Evolutionary conservation across 2,329 filamentous ascomycete genomes (phyloP), one percentile per base, ranked within the genome.

Genomic region (Whalleya microplaca): DNA sequence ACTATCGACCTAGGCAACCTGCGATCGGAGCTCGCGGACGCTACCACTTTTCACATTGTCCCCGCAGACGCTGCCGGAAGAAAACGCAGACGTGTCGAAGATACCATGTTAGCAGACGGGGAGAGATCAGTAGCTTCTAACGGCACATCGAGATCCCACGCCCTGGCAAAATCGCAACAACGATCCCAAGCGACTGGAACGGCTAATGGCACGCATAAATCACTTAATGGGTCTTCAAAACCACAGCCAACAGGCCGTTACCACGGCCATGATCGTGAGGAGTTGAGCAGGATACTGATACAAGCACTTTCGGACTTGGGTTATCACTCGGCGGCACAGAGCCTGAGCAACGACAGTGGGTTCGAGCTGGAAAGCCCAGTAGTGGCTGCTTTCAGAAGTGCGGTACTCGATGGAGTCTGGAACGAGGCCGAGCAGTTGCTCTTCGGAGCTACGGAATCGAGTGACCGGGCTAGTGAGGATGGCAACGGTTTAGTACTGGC

Each of bases 241-340:
- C 46, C 63, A 64, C 53, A 73, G 67, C 55, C 55, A 60, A 29
- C 62, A 54, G 54, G 72, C 69, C 53, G 59, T 8, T 98, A 96
- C 72, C 89, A 87, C 69, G 93, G 92, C 18, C 94, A 98, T 71
- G 86, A 95, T 70, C 86, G 92, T 71, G 92, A 96, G 78, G 94
- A 99, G 76, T 89, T 98, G 44, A 96, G 94, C 4, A 83, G 95
- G 51, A 89, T 98, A 62, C 76, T 99, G 66, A 95, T 99, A 68
- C 95, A 99, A 74, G 90, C 92, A 37, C 77, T 99, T 62, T 85
- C 87, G 21, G 94, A 97, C 72, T 82, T 99, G 77, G 95, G 95
- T 2, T 97, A 98, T 70, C 80, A 86, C 56, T 79, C 80, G 12
- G 90, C 94, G 12, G 94, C 95, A 21, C 81, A 85, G 44, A 86